These are phyloP conservation scores for Cucumis cinereus DNA, from an alignment of 306 rosid species.

Conservation along the genomic window DNA sequence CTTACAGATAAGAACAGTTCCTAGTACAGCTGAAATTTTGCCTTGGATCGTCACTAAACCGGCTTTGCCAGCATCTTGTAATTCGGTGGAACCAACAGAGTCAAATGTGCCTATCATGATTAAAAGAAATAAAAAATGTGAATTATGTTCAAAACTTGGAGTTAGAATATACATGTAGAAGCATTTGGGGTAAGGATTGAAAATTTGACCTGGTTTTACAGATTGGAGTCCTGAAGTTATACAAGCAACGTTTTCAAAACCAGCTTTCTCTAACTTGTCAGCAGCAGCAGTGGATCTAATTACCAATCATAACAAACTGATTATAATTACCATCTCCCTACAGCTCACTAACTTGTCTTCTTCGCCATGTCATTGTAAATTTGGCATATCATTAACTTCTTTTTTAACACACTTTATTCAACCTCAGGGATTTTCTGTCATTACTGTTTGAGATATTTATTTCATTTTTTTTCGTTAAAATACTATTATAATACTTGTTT, in stretches of 20 bases:
- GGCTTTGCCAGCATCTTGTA: conserved; percentile 92
- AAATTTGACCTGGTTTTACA: conserved; percentile 52
- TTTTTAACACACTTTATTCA: not conserved
- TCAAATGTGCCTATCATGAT: conserved; percentile 55
- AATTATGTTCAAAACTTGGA: not conserved
- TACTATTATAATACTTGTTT: too few relatives aligned
- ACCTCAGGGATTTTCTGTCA: not conserved
- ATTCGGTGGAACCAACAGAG: conserved; percentile 55
- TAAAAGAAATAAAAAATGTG: not conserved
- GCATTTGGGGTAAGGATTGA: not conserved
- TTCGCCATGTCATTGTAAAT: not conserved
- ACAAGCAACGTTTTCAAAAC: conserved; percentile 62
- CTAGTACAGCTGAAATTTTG: conserved; percentile 73
- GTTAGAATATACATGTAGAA: not conserved
- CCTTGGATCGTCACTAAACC: conserved; percentile 85
- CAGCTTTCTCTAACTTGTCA: conserved; percentile 55
- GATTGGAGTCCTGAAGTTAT: conserved; percentile 80
- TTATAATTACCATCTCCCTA: not conserved
- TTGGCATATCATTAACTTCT: not conserved
- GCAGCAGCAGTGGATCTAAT: conserved; percentile 80
- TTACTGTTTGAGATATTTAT: not conserved
- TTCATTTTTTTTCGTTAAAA: not conserved
- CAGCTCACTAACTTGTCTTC: not conserved
- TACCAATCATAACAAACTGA: conserved; percentile 18
- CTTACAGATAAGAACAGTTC: conserved; percentile 89